Base-by-base conservation (phyloP, 345 rosid genomes). In the Kandelia obovata region DNA sequence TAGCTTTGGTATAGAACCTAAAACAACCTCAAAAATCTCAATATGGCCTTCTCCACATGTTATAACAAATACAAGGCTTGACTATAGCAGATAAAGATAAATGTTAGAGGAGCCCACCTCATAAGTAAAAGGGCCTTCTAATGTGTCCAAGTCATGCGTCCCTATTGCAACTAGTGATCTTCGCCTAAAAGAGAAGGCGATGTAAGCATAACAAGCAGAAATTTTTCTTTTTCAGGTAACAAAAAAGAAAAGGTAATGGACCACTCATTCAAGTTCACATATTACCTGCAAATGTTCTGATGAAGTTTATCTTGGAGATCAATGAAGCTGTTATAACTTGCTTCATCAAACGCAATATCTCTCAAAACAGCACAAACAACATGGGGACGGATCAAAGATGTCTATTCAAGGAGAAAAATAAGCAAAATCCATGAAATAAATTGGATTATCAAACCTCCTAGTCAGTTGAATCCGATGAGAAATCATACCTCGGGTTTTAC, bases 221-320 rank as follows among this genome's bases (percentile, higher is more conserved):
- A 26, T 11, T 7, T 55, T 26, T 26, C 16, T 7, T 0, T 17
- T 35, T 20, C 31, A 11, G 27, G 17, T 23, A 51, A 51, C 6
- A 26, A 19, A 1, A 17, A 20, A 8, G 58, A 39, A 62, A 34
- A 19, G 19, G 19, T 13, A 11, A 43, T 15, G 1, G 49, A 27
- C 3, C 53, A 57, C 13, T 16, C n/a, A 49, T 49, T 16, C 5
- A 8, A 30, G 19, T 20, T 31, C 17, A 34, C 43, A 70, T 26
- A 72, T 62, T 87, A 90, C 99, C 98, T 80, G 82, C 97, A 95
- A 25, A 95, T 92, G 72, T 92, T 95, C 67, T 92, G 94, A 82
- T 92, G 98, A 60, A 95, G 88, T 87, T 90, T 95, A 58, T 95
- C 99, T 81, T 95, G 99, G 63, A 95, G 94, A 79, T 92, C 97